phyloP scores from a whole-genome alignment of 345 rosid genomes.

The Aethionema arabicum region DNA sequence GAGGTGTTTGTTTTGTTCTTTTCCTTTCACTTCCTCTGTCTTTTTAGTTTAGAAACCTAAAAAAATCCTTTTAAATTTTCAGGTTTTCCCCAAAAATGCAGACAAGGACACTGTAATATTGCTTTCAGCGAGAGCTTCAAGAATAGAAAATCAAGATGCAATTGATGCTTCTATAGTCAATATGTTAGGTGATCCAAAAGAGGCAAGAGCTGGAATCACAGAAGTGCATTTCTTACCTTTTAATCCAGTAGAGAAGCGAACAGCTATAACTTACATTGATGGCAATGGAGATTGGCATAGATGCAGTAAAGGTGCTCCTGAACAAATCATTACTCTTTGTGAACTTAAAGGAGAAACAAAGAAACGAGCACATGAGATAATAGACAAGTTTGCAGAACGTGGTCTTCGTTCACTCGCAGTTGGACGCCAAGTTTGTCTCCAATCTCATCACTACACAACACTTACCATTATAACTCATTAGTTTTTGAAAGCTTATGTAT shows the following conservation, averaged over 20 bases:
- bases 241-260: slow-evolving; percentile 85
- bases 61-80: neutral
- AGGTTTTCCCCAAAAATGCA: slow-evolving; percentile 52
- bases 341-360: slow-evolving; percentile 51
- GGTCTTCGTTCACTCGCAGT: slow-evolving; percentile 80
- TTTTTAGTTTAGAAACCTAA: neutral
- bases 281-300: slow-evolving; percentile 68
- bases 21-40: neutral
- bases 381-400: slow-evolving; percentile 81
- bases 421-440: slow-evolving; percentile 47
- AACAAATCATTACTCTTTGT: slow-evolving; percentile 58
- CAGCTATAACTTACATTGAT: slow-evolving; percentile 77
- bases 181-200: slow-evolving; percentile 80
- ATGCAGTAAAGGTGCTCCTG: slow-evolving; percentile 84
- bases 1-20: slow-evolving; percentile 57
- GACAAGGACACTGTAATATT: slow-evolving; percentile 59
- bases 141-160: slow-evolving; percentile 93
- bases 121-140: slow-evolving; percentile 85
- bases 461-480: neutral
- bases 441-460: neutral
- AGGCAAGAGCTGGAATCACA: slow-evolving; percentile 74
- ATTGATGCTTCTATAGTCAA: slow-evolving; percentile 91
- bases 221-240: slow-evolving; percentile 83
- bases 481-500: neutral
- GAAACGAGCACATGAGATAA: slow-evolving; percentile 64